Base-by-base conservation (phyloP, 352 stramenopile genomes). In the Phytopythium mirpurense region DNA sequence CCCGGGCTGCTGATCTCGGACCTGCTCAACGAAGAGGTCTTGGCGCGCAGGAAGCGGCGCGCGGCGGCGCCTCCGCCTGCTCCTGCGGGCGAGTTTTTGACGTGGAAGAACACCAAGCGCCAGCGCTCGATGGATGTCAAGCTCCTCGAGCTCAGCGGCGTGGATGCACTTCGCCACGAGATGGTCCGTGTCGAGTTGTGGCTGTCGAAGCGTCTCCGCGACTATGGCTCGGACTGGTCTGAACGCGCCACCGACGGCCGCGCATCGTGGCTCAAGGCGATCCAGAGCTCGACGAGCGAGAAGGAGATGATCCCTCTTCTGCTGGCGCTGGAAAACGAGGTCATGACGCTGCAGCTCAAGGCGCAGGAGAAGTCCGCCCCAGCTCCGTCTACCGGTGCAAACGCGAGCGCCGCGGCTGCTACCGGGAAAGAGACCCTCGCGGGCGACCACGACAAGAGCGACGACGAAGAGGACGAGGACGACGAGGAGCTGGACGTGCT, bases 391-490 rank as follows among this genome's bases (percentile, higher is more conserved):
- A 44, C 53, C 18, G 29, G 27, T 19, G 19, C 51, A 11, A 35
- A 9, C 2, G 11, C 41, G 41, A 47, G 12, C 4, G 15, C 24
- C 19, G 7, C 24, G 5, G 4, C n/a, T 43, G 26, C 23, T 7
- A 53, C 12, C 5, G 38, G 21, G 8, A 67, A 35, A 26, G 19
- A 49, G 14, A 51, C 19, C 26, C 44, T 12, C 14, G 21, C 43
- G 10, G 63, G 64, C 18, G 70, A 88, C 21, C 57, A 86, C 10
- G 72, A 86, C n/a, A 85, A 81, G 51, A 80, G 66, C 41, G 78
- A 90, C 16, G 72, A 87, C 18, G 78, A 92, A 40, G 74, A 88
- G 2, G 78, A 93, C 19, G 82, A 93, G 1, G 84, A 93, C 18
- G 84, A 94, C 34, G 71, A 90, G 15, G 67, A 86, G 10, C 55